Percentiles rank a stretch among this genome's conserved stretches.
phyloP scores from a whole-genome alignment of 1,139 yeast species.

The Blastobotrys buckinghamii region DNA sequence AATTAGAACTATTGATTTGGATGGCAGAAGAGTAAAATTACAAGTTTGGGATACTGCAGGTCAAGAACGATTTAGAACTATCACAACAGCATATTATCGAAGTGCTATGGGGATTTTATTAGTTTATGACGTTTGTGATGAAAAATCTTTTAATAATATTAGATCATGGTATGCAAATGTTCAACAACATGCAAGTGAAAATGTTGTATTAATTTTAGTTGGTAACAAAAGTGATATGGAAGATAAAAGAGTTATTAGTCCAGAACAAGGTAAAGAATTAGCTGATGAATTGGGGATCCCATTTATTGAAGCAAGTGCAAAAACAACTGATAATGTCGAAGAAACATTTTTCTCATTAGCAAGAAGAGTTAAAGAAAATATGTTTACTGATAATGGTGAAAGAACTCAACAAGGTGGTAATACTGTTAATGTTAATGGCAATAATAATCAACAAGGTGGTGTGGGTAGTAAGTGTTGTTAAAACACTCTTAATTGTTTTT shows the following conservation, averaged over 20 bases:
- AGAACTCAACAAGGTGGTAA: slow-evolving; percentile 21
- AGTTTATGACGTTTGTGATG: slow-evolving; percentile 93
- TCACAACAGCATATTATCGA: slow-evolving; percentile 93
- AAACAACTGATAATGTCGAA: slow-evolving; percentile 87
- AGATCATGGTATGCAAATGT: slow-evolving; percentile 95
- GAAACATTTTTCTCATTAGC: slow-evolving; percentile 89
- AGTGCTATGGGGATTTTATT: slow-evolving; percentile 98
- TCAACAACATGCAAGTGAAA: slow-evolving; percentile 93
- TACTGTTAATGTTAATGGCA: slow-evolving; percentile 20
- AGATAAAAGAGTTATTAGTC: slow-evolving; percentile 65
- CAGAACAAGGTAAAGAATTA: slow-evolving; percentile 83
- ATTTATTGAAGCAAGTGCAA: slow-evolving; percentile 93
- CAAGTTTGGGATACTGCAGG: slow-evolving; percentile 99
- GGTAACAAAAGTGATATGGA: slow-evolving; percentile 91
- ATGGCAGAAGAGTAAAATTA: slow-evolving; percentile 92
- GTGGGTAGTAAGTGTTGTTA: slow-evolving; percentile 25
- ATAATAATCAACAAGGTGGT: slow-evolving; percentile 3
- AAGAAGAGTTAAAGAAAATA: slow-evolving; percentile 77
- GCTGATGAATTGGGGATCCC: slow-evolving; percentile 88
- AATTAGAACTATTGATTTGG: slow-evolving; percentile 90
- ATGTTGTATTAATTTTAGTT: slow-evolving; percentile 86
- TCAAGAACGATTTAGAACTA: slow-evolving; percentile 96
- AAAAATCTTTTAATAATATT: slow-evolving; percentile 77
- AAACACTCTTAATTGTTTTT: background rate
- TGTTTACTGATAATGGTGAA: slow-evolving; percentile 36